Base-by-base conservation (phyloP, 345 rosid genomes). In the Eutrema heterophyllum region DNA sequence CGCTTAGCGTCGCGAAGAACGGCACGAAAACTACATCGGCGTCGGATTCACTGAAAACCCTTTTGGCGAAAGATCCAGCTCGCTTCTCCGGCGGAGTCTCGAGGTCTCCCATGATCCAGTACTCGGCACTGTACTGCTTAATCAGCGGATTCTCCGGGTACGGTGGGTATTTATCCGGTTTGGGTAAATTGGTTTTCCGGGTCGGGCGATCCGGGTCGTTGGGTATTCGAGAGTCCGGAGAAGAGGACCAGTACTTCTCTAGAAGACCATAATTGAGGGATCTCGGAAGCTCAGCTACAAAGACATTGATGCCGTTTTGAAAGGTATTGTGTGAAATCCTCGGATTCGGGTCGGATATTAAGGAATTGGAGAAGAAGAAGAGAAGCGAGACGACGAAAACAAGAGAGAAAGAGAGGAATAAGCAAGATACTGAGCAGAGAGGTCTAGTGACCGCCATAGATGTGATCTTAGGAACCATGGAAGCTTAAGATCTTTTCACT, bases 51-150 rank as follows among this genome's bases (percentile, higher is more conserved):
- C 72, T 79, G 40, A 63, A 78, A 26, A 92, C 96, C 79, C 98
- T 83, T 63, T 76, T 81, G 1, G 96, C 92, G 52, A 83, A 86
- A 13, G 98, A 92, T 45, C 52, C 73, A 11, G 69, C 58, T 58
- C 88, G 80, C 14, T 80, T 44, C 13, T 70, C 84, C 7, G 29
- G 68, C 7, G 93, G 91, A 3, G 92, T 87, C 83, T 87, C 88
- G n/a, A 95, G 81, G 78, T 95, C 99, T 5, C 89, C 92, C 71
- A 88, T 57, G 75, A 95, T 83, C 99, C 99, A 95, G 64, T 88
- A 90, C 91, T 95, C 99, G 2, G 98, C 98, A 43, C 97, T 95
- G 82, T 95, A 95, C 79, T 95, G 99, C 79, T 90, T 92, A 56
- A 92, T 88, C 79, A 95, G 64, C 4, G 99, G 96, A 65, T 87